These are phyloP conservation scores for Populus trichocarpa DNA, from an alignment of 441 rosid genomes.

Conservation along the genomic window DNA sequence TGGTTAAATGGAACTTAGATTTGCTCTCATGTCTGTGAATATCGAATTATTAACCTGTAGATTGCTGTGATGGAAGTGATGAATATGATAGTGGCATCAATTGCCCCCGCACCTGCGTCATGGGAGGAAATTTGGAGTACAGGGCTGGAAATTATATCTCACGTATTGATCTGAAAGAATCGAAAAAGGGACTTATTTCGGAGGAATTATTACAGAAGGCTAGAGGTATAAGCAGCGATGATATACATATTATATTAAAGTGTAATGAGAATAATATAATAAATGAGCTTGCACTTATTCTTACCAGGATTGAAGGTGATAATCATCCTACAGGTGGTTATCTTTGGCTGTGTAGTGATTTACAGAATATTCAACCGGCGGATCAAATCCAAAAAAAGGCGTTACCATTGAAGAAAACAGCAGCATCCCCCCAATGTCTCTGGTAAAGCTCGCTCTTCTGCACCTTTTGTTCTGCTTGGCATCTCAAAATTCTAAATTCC, in stretches of 20 bases:
- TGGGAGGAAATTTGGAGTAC: slow-evolving; percentile 74
- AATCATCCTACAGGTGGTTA: slow-evolving; percentile 42
- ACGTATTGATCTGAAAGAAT: slow-evolving; percentile 26
- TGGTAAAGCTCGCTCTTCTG: not conserved
- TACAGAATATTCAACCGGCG: slow-evolving; percentile 21
- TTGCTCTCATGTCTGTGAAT: not conserved
- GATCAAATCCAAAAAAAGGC: slow-evolving; percentile 51
- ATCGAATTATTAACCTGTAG: slow-evolving; percentile 29
- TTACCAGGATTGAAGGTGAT: slow-evolving; percentile 68
- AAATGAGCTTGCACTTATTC: slow-evolving; percentile 16
- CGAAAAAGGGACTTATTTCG: slow-evolving; percentile 20
- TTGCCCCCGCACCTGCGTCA: slow-evolving; percentile 75
- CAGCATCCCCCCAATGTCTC: not conserved
- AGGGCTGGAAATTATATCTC: slow-evolving; percentile 35
- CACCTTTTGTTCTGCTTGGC: not conserved
- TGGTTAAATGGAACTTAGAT: not conserved
- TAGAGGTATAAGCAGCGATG: slow-evolving; percentile 31
- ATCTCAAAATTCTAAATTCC: not conserved
- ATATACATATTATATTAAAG: not conserved
- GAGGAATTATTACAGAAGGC: slow-evolving; percentile 47
- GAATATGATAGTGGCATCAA: slow-evolving; percentile 55
- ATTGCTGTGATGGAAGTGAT: slow-evolving; percentile 97
- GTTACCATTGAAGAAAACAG: slow-evolving; percentile 15
- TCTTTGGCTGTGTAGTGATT: slow-evolving; percentile 43
- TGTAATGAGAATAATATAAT: slow-evolving; percentile 2